These are phyloP conservation scores for Epicoccum nigrum DNA, from an alignment of 2,329 filamentous ascomycete genomes.

Conservation along the genomic window DNA sequence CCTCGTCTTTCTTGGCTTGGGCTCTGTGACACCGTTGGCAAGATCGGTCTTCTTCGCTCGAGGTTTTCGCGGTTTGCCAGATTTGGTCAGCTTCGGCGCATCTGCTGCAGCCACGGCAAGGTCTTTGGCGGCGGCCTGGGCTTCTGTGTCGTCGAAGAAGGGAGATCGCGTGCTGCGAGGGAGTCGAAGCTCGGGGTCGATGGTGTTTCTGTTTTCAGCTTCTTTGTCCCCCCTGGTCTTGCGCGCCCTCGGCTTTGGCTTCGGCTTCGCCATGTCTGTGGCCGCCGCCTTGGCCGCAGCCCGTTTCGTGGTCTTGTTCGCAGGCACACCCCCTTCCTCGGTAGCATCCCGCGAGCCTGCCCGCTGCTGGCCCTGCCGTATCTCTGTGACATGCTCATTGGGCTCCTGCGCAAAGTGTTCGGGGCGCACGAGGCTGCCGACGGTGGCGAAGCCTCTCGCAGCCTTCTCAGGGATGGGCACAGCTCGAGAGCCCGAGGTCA, in stretches of 20 bases:
- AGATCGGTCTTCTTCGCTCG: conserved; percentile 37
- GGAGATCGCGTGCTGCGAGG: conserved; percentile 28
- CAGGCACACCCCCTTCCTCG: neutral
- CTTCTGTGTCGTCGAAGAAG: conserved; percentile 24
- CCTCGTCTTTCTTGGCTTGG: conserved; percentile 34
- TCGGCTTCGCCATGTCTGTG: conserved; percentile 22
- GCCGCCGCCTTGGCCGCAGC: conserved; percentile 18
- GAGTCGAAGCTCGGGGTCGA: conserved; percentile 24
- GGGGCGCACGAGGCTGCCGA: conserved; percentile 39
- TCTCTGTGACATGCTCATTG: conserved; percentile 17
- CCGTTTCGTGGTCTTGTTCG: conserved; percentile 29
- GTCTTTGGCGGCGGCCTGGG: neutral
- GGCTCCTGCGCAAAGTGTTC: conserved; percentile 32
- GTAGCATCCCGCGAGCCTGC: neutral
- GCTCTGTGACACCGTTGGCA: conserved; percentile 18
- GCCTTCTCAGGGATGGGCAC: conserved; percentile 33
- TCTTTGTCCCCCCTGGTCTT: conserved; percentile 33
- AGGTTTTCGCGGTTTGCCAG: conserved; percentile 37
- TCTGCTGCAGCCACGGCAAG: conserved; percentile 9
- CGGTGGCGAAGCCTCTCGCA: conserved; percentile 43
- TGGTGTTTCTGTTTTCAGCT: conserved; percentile 4
- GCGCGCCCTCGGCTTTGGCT: conserved; percentile 32
- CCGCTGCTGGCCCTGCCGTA: conserved; percentile 12
- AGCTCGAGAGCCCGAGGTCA: conserved; percentile 35
- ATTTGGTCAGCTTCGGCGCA: conserved; percentile 26